These are phyloP conservation scores for Sparassis latifolia DNA, from an alignment of 1,284 basidiomycete species.

Conservation along the genomic window DNA sequence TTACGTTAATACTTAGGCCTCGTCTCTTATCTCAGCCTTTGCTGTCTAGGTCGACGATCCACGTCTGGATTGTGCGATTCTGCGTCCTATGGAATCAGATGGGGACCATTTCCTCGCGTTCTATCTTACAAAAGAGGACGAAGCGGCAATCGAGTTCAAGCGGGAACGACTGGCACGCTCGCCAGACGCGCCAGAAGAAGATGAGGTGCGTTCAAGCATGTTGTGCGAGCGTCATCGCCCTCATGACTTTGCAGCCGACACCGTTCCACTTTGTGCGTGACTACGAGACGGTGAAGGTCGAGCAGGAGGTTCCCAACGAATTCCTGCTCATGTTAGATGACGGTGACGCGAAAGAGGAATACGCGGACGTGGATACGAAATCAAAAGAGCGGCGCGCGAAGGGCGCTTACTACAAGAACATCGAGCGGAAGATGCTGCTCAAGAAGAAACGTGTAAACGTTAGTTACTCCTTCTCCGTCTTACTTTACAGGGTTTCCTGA, in stretches of 20 bases:
- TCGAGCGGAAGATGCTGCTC: conserved; percentile 78
- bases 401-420: conserved; percentile 84
- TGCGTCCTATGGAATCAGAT: conserved; percentile 81
- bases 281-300: conserved; percentile 79
- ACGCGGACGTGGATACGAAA: conserved; percentile 29
- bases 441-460: conserved; percentile 83
- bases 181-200: conserved; percentile 42
- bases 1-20: not conserved
- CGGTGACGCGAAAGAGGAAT: conserved; percentile 33
- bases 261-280: conserved; percentile 72
- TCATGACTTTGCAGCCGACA: conserved; percentile 43
- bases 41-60: conserved; percentile 59
- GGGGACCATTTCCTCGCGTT: conserved; percentile 87
- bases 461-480: conserved; percentile 18
- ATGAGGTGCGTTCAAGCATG: conserved; percentile 31
- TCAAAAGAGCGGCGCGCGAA: conserved; percentile 22
- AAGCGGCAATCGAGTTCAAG: conserved; percentile 29
- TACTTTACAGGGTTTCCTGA: not conserved
- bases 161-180: conserved; percentile 18
- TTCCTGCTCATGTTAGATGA: conserved; percentile 74
- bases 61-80: conserved; percentile 76
- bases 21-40: not conserved
- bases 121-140: conserved; percentile 79
- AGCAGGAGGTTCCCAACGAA: conserved; percentile 80
- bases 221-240: not conserved